A percentile compares a stretch with the other conserved stretches of the same genome.
Conservation (phyloP, 73 alveolate species). For the Paramecium pentaurelia region DNA sequence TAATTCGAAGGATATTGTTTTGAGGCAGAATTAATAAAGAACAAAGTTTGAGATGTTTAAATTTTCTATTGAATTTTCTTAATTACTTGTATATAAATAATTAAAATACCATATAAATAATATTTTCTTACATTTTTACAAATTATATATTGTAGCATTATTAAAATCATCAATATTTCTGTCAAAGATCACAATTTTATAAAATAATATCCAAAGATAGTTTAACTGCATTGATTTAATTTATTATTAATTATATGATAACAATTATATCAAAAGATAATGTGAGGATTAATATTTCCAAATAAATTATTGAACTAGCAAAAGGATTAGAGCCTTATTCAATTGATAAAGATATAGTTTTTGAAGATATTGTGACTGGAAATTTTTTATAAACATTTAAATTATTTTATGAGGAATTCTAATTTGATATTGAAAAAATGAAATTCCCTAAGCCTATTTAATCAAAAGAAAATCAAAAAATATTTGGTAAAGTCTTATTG, state of each 20-base stretch:
- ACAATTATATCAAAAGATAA: neutral
- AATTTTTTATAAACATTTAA: neutral
- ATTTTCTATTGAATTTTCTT: neutral
- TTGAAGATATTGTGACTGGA: neutral
- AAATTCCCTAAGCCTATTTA: neutral
- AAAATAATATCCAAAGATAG: too few species aligned
- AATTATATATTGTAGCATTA: neutral
- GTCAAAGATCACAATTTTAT: too few species aligned
- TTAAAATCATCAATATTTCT: too few species aligned
- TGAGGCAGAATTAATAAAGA: neutral
- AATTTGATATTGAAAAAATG: neutral
- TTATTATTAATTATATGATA: neutral
- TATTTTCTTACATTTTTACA: too few species aligned
- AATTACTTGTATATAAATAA: neutral
- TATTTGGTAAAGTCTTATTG: neutral
- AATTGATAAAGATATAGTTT: neutral
- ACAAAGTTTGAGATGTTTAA: neutral
- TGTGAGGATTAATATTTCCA: neutral
- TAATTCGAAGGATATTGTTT: constrained; percentile 65
- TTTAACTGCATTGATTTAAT: neutral
- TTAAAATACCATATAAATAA: too few species aligned
- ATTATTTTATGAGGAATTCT: neutral
- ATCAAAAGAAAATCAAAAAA: neutral
- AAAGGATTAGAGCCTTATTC: neutral
- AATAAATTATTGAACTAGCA: neutral